These are phyloP conservation scores for Vitis hybrid DNA, from an alignment of 177 flowering plant species.

Conservation along the genomic window DNA sequence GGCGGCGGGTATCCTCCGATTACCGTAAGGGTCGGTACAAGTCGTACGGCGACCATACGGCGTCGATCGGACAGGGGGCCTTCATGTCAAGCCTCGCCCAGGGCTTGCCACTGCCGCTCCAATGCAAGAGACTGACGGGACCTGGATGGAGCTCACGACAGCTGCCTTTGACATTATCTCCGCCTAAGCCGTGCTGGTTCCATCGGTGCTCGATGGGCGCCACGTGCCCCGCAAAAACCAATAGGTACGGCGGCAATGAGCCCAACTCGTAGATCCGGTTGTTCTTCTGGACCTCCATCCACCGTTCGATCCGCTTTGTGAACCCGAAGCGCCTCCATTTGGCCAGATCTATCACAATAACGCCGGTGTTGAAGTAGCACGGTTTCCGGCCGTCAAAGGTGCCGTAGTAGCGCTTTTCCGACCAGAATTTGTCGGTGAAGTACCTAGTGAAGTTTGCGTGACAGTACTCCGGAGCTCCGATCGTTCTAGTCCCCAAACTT, in stretches of 20 bases:
- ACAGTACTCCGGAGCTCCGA: constrained; percentile 67
- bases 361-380: constrained; percentile 70
- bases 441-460: constrained; percentile 64
- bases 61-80: constrained; percentile 50
- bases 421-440: constrained; percentile 50
- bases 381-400: constrained; percentile 41
- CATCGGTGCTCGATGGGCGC: constrained; percentile 65
- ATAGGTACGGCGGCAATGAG: constrained; percentile 56
- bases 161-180: constrained; percentile 58
- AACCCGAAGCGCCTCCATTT: constrained; percentile 53
- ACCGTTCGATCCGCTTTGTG: constrained; percentile 50
- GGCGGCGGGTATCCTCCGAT: constrained; percentile 3
- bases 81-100: constrained; percentile 56
- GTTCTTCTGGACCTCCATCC: constrained; percentile 65
- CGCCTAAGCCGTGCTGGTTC: constrained; percentile 72
- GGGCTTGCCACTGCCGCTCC: constrained; percentile 71
- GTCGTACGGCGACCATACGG: constrained; percentile 60
- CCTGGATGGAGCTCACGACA: constrained; percentile 62
- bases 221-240: constrained; percentile 61
- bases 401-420: constrained; percentile 24
- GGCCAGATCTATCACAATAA: constrained; percentile 61
- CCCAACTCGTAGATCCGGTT: constrained; percentile 62
- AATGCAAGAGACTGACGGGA: constrained; percentile 57
- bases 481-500: constrained; percentile 34
- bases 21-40: constrained; percentile 39